Conservation (phyloP, 768 basidiomycete genomes). For the Mycena belliarum region DNA sequence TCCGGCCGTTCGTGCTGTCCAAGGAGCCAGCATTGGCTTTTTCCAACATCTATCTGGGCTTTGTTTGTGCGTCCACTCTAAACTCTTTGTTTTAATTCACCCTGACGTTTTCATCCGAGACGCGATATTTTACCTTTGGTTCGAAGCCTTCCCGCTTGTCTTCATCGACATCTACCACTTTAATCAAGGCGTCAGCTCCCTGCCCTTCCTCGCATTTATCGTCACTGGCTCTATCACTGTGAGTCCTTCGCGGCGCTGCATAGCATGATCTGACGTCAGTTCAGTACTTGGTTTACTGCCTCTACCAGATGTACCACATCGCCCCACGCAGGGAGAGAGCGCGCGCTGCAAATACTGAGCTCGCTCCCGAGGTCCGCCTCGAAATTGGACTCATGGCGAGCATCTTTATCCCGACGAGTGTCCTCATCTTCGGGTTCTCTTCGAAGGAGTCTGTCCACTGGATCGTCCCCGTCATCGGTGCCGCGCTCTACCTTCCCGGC, state of each 20-base stretch:
- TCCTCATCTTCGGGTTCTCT: constrained; percentile 38
- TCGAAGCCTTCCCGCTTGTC: constrained; percentile 35
- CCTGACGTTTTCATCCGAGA: constrained; percentile 6
- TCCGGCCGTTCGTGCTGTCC: constrained; percentile 32
- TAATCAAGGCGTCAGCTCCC: constrained; percentile 30
- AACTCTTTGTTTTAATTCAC: background rate
- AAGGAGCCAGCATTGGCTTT: constrained; percentile 32
- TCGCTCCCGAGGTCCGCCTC: constrained; percentile 32
- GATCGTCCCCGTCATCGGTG: constrained; percentile 37
- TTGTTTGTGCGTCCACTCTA: constrained; percentile 25
- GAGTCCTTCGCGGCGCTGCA: background rate
- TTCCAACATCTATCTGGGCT: constrained; percentile 32
- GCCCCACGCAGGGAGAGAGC: constrained; percentile 20
- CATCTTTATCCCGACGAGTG: constrained; percentile 32
- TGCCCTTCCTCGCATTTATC: constrained; percentile 33
- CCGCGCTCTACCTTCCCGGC: constrained; percentile 32
- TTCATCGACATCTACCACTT: constrained; percentile 35
- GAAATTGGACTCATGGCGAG: constrained; percentile 34
- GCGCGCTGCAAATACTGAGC: constrained; percentile 10
- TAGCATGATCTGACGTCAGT: background rate
- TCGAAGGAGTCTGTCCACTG: constrained; percentile 30
- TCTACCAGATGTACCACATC: constrained; percentile 27
- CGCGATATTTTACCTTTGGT: constrained; percentile 35
- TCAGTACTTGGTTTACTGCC: constrained; percentile 23
- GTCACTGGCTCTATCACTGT: constrained; percentile 20